Evolutionary conservation across 441 rosid genomes (phyloP), one percentile per base, ranked within the genome.

Genomic region (Adansonia rubrostipa): DNA sequence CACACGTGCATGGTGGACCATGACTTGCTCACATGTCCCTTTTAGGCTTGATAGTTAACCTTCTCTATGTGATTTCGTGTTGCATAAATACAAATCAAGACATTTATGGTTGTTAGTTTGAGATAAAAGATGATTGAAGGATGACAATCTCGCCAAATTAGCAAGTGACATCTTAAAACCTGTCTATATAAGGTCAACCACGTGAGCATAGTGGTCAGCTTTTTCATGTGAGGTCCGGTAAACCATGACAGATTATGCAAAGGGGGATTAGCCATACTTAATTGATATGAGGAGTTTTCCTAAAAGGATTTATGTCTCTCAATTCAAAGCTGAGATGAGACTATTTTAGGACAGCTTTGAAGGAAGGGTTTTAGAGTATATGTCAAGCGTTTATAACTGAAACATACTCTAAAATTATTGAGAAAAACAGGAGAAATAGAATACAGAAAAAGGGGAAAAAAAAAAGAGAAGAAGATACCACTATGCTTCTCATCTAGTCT

Each of bases 301-400:
- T 54, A 44, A 22, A 70, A 50, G 28, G 17, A 56, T 33, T 72
- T 24, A 66, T n/a, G 9, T 54, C 20, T 51, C 11, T 33, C 9
- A 72, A n/a, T 71, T 71, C 75, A 54, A 73, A 36, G 24, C 51
- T 42, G 51, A 33, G 65, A 36, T 58, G 48, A 56, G 76, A n/a
- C 8, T 28, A 17, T 28, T 24, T 19, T 51, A 7, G 61, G 60
- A 53, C 47, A 71, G 62, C 62, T 71, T 71, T 3, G 14, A 67
- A 11, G 62, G 45, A 22, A 51, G 24, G 48, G 33, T 71, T 71
- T 71, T 44, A 28, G 6, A 28, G 22, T 9, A 71, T 0, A 3
- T 9, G 7, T 3, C 60, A 17, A 3, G 71, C 3, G 36, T 44
- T 45, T 67, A 20, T 44, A 44, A 33, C 48, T 67, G 24, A 19